Evolutionary conservation across 805 yeast genomes (phyloP), one percentile per base, ranked within the genome.

Genomic region (Wickerhamiella domercqiae): DNA sequence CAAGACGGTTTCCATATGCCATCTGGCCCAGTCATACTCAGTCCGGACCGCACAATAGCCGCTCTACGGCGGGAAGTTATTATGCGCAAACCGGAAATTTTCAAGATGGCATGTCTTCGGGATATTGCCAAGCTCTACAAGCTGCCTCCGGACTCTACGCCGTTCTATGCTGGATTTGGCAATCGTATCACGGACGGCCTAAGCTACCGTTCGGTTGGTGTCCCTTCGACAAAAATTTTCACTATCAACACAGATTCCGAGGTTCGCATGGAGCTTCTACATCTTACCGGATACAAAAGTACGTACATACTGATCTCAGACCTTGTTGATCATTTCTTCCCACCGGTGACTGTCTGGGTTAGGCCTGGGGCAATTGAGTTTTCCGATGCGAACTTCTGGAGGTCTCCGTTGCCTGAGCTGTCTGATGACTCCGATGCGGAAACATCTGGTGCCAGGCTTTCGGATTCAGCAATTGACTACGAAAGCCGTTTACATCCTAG

Each of bases 101-200:
- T 90, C 66, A 90, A 90, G 52, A 90, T 90, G 86, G 94, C 98
- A 1, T 87, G 97, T 57, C 63, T 90, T 43, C 74, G 77, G 38
- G 98, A 90, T 60, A 75, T 90, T 42, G 73, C 74, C 50, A 69
- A 75, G 32, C 62, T 90, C 16, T 87, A 79, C 57, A 72, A 67
- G 29, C 68, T 63, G 24, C 46, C 44, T 14, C 35, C 43, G 32
- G 44, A 29, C 7, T 24, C 21, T 7, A 78, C 87, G 0, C 95
- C 96, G 3, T 90, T 90, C 52, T 84, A 82, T 57, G 98, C 98
- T 11, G 98, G 98, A 0, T 90, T 90, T 57, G 98, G 98, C 21
- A 90, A 90, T 54, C 66, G 93, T 47, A 90, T 90, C 42, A 90
- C 98, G 2, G 98, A 90, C 60, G 97, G 97, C 5, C 69, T 90